phyloP scores from a whole-genome alignment of 2,329 filamentous ascomycete genomes.

The Alternaria dauci region DNA sequence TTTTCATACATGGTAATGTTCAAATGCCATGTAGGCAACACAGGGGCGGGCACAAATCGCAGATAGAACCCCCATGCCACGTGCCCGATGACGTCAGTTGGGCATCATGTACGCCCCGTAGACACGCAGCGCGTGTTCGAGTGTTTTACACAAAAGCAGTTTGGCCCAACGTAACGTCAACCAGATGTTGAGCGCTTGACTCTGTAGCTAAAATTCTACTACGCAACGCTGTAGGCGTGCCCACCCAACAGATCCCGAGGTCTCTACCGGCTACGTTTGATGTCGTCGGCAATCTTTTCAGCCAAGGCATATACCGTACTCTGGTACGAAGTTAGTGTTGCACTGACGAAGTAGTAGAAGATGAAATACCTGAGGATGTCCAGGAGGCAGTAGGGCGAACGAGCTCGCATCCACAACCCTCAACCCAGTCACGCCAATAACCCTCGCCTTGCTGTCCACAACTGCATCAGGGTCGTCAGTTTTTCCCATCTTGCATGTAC shows the following conservation, averaged over 20 bases:
- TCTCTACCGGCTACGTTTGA: constrained; percentile 9
- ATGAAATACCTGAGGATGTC: constrained; percentile 36
- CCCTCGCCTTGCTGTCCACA: constrained; percentile 44
- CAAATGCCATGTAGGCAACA: background rate
- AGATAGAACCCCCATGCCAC: background rate
- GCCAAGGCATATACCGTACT: constrained; percentile 34
- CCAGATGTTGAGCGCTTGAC: background rate
- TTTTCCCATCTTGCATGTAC: constrained; percentile 43
- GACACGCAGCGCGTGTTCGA: background rate
- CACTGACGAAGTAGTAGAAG: background rate
- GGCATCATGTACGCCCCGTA: background rate
- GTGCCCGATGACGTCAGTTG: background rate
- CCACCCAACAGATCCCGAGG: background rate
- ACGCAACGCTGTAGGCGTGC: background rate
- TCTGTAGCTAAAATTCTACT: background rate
- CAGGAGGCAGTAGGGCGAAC: constrained; percentile 48
- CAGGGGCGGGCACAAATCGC: too few relatives aligned
- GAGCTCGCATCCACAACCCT: constrained; percentile 48
- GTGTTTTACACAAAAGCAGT: background rate
- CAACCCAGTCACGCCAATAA: constrained; percentile 45
- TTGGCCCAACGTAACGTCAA: too few relatives aligned
- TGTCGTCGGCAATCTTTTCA: constrained; percentile 45
- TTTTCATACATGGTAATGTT: background rate
- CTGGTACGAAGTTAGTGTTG: background rate
- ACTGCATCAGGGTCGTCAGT: constrained; percentile 44